Evolutionary conservation across 208 protist genomes (phyloP), one percentile per base, ranked within the genome.

Genomic region (Polymyxa betae): DNA sequence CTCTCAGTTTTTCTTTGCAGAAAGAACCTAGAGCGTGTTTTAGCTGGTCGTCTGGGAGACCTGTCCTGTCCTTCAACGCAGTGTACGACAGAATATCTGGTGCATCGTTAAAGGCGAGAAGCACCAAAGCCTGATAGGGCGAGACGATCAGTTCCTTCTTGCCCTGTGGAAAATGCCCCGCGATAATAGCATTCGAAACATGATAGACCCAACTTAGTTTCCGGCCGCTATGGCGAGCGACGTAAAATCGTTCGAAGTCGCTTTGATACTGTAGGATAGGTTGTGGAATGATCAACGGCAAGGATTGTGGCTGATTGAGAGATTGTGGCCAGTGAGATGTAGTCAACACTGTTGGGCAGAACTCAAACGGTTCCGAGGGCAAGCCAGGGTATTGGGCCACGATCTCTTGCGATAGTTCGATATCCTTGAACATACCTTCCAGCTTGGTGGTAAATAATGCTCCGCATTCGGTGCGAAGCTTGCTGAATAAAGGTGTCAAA

Each of bases 401-500:
- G 10, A 45, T 29, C 1, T 89, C 87, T 12, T 0, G 1, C n/a
- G 87, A 89, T 41, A 89, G 46, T 16, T 89, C 87, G 29, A 89
- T 89, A 41, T 89, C 87, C 45, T 89, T 45, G 87, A 89, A 89
- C 87, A 89, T 89, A 29, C 87, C 46, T 43, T 89, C 87, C 87
- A 89, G n/a, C n/a, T 89, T 45, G 10, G 40, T 45, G 5, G 87
- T 89, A 29, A 89, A 89, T 35, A 45, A 35, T n/a, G 87, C 40
- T 29, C 87, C 87, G n/a, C 87, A 89, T 60, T 89, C 87, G 29
- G 16, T 5, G 10, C 72, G 72, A 5, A 82, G 72, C 72, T 89
- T 64, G 45, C n/a, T 43, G 24, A 40, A 32, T 32, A 87, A 87
- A n/a, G n/a, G n/a, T n/a, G n/a, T 20, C 41, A 87, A 20, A 87